Evolutionary conservation across 2,329 filamentous ascomycete species (phyloP).

Genomic region (Colletotrichum simmondsii): DNA sequence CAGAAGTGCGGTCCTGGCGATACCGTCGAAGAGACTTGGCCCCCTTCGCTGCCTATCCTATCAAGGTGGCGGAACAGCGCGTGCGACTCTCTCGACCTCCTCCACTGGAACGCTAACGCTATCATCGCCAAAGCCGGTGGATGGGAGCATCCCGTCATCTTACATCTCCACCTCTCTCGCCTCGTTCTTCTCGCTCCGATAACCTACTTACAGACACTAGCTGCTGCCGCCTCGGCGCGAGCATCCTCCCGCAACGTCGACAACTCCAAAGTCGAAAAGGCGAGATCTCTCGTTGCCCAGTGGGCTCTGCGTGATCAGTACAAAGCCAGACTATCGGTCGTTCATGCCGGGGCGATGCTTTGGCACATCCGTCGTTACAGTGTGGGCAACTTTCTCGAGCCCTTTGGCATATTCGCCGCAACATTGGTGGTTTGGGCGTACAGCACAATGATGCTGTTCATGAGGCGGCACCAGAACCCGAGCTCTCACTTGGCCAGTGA

Average conservation of each 20-base stretch:
- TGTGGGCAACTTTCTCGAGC: constrained; percentile 51
- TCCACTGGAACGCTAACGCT: constrained; percentile 68
- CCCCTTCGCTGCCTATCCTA: constrained; percentile 23
- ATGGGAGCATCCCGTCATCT: constrained; percentile 63
- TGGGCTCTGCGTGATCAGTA: constrained; percentile 45
- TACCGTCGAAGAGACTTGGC: constrained; percentile 26
- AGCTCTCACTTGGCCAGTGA: constrained; percentile 5
- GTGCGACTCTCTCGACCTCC: constrained; percentile 61
- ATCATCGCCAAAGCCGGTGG: constrained; percentile 59
- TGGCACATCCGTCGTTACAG: constrained; percentile 59
- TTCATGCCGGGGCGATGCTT: constrained; percentile 56
- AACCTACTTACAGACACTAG: constrained; percentile 54
- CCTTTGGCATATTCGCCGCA: constrained; percentile 49
- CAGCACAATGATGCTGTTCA: constrained; percentile 36
- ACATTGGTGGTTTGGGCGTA: constrained; percentile 54
- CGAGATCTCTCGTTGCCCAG: constrained; percentile 16
- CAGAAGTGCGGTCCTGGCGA: constrained; percentile 5
- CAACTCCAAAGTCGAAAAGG: not conserved
- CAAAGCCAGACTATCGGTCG: constrained; percentile 55
- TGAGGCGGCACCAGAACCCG: not conserved
- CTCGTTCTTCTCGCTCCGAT: constrained; percentile 62
- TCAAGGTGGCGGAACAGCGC: constrained; percentile 54
- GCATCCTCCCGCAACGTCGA: not conserved
- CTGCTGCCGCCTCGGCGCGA: constrained; percentile 30
- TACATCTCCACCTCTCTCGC: constrained; percentile 66